Evolutionary conservation across 805 yeast genomes (phyloP).

Genomic region (Candida michaelii): DNA sequence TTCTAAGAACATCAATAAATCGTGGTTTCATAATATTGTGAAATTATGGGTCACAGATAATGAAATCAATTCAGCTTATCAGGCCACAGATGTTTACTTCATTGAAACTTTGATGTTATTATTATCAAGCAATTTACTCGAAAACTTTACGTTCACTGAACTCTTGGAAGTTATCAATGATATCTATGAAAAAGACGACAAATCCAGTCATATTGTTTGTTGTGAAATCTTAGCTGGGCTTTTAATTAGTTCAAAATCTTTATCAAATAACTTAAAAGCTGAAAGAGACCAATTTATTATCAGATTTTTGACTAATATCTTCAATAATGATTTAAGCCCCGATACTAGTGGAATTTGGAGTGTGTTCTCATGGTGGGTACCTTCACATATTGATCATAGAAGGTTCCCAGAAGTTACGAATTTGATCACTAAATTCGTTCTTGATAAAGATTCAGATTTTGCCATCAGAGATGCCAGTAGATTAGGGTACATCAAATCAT

Average conservation of each 20-base stretch:
- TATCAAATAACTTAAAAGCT: slow-evolving; percentile 31
- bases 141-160: slow-evolving; percentile 49
- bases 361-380: slow-evolving; percentile 72
- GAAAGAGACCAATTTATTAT: slow-evolving; percentile 49
- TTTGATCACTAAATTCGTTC: slow-evolving; percentile 45
- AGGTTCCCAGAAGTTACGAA: slow-evolving; percentile 56
- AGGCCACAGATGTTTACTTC: slow-evolving; percentile 62
- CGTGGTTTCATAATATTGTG: slow-evolving; percentile 58
- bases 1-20: slow-evolving; percentile 47
- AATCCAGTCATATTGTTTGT: slow-evolving; percentile 69
- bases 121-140: slow-evolving; percentile 43
- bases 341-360: slow-evolving; percentile 76
- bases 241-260: slow-evolving; percentile 47
- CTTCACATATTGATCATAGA: slow-evolving; percentile 64
- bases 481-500: slow-evolving; percentile 52
- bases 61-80: slow-evolving; percentile 66
- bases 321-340: slow-evolving; percentile 64
- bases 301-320: slow-evolving; percentile 43
- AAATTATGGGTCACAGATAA: slow-evolving; percentile 61
- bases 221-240: slow-evolving; percentile 73
- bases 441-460: slow-evolving; percentile 53
- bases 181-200: slow-evolving; percentile 63
- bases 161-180: slow-evolving; percentile 49
- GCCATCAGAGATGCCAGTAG: slow-evolving; percentile 67
- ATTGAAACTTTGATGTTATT: slow-evolving; percentile 51